Percentiles rank a stretch among this genome's conserved stretches.
These are phyloP conservation scores for Psidium friedrichsthalianum DNA, from an alignment of 345 rosid species.

Conservation along the genomic window DNA sequence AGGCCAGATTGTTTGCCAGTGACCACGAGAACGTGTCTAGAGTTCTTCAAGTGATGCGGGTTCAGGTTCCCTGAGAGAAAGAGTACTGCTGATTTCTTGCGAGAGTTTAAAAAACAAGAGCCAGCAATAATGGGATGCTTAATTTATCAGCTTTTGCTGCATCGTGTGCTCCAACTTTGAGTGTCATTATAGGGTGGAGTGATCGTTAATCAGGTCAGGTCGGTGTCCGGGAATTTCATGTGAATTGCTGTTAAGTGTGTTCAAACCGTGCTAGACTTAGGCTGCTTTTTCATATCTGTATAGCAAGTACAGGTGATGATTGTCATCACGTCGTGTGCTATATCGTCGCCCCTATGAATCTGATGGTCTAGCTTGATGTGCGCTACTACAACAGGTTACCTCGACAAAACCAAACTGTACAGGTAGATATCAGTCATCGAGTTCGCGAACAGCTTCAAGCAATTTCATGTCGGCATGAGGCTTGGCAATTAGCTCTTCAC, in stretches of 20 bases:
- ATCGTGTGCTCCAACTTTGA: not conserved
- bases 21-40: slow-evolving; percentile 59
- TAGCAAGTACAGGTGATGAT: not conserved
- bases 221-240: not conserved
- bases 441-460: slow-evolving; percentile 44
- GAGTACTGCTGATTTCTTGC: slow-evolving; percentile 82
- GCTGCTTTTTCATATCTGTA: not conserved
- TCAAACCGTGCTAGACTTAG: not conserved
- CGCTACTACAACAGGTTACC: slow-evolving; percentile 35
- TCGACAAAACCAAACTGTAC: slow-evolving; percentile 51
- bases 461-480: slow-evolving; percentile 26
- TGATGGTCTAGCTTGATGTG: not conserved
- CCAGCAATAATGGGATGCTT: not conserved
- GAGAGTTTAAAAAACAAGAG: slow-evolving; percentile 42
- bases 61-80: slow-evolving; percentile 75
- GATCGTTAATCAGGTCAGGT: not conserved
- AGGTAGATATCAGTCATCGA: slow-evolving; percentile 45
- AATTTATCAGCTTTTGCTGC: not conserved
- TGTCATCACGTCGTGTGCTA: not conserved
- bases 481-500: slow-evolving; percentile 42
- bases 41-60: slow-evolving; percentile 61
- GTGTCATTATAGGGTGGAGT: not conserved
- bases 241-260: not conserved
- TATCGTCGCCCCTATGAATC: not conserved
- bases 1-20: slow-evolving; percentile 77